Evolutionary conservation across 2,329 filamentous ascomycete species (phyloP).

Genomic region (Tolypocladium sp.): DNA sequence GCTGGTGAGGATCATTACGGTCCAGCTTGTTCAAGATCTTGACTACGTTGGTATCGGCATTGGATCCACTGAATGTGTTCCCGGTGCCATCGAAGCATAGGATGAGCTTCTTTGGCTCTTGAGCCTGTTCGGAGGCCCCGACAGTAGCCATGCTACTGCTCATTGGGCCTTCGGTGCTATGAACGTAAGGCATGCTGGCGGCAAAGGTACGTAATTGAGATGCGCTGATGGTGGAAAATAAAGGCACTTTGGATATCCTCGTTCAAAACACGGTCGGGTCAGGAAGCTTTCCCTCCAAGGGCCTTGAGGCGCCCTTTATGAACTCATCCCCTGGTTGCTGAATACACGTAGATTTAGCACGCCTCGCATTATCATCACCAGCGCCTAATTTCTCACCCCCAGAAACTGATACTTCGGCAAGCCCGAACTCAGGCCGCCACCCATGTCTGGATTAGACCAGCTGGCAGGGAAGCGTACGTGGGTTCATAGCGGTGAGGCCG

Average conservation of each 20-base stretch:
- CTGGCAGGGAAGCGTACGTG: too few species aligned
- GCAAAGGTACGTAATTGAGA: neutral
- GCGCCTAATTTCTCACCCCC: neutral
- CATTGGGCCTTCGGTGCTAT: neutral
- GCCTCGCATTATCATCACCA: neutral
- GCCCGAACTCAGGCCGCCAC: neutral
- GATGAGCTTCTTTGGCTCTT: constrained; percentile 29
- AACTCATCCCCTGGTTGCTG: neutral
- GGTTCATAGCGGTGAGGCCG: neutral
- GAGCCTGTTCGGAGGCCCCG: neutral
- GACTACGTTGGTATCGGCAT: constrained; percentile 43
- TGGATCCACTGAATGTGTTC: constrained; percentile 34
- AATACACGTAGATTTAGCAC: neutral
- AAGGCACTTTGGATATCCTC: neutral
- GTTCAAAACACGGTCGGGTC: neutral
- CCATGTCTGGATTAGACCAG: neutral
- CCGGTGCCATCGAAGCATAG: constrained; percentile 42
- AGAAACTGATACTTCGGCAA: neutral
- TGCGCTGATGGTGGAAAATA: neutral
- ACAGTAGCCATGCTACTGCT: neutral
- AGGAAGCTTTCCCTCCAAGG: neutral
- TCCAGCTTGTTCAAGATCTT: constrained; percentile 39
- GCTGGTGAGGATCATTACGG: constrained; percentile 31
- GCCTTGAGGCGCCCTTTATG: neutral
- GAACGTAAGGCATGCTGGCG: neutral